Percentiles rank a stretch among this genome's conserved stretches.
Conservation (phyloP, 2,329 filamentous ascomycete genomes). For the Chaetoscypha palmicola region DNA sequence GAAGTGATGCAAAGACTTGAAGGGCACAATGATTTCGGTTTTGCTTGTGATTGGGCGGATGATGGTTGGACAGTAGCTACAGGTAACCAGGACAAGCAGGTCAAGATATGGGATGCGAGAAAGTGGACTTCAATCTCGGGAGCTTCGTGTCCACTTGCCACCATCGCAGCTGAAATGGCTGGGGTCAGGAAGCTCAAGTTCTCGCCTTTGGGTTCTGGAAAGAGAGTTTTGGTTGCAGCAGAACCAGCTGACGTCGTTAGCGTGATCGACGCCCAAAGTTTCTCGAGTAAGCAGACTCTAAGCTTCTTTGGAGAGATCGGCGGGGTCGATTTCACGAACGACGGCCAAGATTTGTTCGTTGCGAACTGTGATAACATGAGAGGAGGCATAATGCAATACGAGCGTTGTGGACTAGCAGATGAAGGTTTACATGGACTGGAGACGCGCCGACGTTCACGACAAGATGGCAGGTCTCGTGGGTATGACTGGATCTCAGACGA, state of each 20-base stretch:
- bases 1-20: conserved; percentile 48
- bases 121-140: conserved; percentile 54
- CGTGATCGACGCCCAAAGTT: conserved; percentile 61
- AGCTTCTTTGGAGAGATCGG: conserved; percentile 71
- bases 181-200: conserved; percentile 64
- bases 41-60: conserved; percentile 73
- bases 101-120: conserved; percentile 72
- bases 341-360: conserved; percentile 60
- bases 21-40: conserved; percentile 64
- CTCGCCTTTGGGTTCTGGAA: conserved; percentile 62
- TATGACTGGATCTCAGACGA: conserved; percentile 18
- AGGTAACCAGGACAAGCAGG: conserved; percentile 65
- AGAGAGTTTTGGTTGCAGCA: conserved; percentile 60
- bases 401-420: conserved; percentile 26
- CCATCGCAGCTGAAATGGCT: conserved; percentile 58
- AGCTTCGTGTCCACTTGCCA: conserved; percentile 40
- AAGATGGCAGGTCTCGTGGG: conserved; percentile 1
- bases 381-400: conserved; percentile 45
- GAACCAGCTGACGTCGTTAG: conserved; percentile 70
- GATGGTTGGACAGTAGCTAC: conserved; percentile 72
- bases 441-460: conserved; percentile 1
- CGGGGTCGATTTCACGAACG: conserved; percentile 59
- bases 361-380: conserved; percentile 59
- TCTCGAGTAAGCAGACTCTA: conserved; percentile 58
- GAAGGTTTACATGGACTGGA: conserved; percentile 21